Base-by-base conservation (phyloP, 768 basidiomycete species). In the Dentipellis sp. region DNA sequence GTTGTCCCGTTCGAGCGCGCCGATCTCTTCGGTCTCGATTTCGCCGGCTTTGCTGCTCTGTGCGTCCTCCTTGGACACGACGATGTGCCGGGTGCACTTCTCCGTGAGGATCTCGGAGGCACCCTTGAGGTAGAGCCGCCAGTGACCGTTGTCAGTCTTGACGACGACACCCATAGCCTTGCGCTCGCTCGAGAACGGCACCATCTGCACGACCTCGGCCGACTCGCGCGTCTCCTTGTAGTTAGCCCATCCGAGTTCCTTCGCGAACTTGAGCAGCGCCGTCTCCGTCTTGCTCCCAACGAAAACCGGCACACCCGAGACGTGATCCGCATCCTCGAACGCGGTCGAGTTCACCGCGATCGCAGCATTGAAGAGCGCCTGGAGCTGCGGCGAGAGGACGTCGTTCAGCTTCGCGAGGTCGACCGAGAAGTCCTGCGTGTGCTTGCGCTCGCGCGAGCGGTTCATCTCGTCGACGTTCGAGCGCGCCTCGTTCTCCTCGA, bases 261-360 rank as follows among this genome's bases (percentile, higher is more conserved):
- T 84, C 11, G 88, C 89, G 59, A 97, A 91, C 62, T 82, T 78
- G 14, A 98, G 75, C 16, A 98, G 77, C 1, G 94, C 94, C 1
- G 88, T 91, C 74, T 97, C 95, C 1, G 95, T 98, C 78, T 98
- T 98, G 74, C 82, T 89, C 10, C 95, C 95, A 50, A 97, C 77
- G 66, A 97, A 94, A 21, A 79, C 69, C 17, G 65, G 56, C 60
- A 81, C 72, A 29, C 79, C 82, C 1, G 78, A 80, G 52, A 81
- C 82, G 10, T 79, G 72, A 62, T 89, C 79, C 34, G 63, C 67
- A 63, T 94, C 91, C 71, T 95, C 88, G 69, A 97, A 97, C 10
- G 95, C 95, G 7, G 94, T 97, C 2, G 92, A 93, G 71, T 97
- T 97, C 68, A 94, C 72, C 16, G 91, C 83, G 61, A 98, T 89